Conservation (phyloP, 108 stramenopile species). For the Pseudonitzschia delicatissima region DNA sequence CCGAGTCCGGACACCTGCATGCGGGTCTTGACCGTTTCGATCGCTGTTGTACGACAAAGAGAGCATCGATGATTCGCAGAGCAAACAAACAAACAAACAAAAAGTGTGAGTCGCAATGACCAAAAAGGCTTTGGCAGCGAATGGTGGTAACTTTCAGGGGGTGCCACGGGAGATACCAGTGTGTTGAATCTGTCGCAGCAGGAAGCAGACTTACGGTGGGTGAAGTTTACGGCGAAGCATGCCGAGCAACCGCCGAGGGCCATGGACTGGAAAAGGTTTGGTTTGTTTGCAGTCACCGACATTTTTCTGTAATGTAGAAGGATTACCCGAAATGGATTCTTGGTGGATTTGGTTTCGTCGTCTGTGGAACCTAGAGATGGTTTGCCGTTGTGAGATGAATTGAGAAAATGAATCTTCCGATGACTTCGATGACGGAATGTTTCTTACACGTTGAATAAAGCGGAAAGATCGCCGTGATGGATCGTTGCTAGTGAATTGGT, state of each 20-base stretch:
- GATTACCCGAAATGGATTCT: too few relatives aligned
- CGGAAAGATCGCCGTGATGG: too few relatives aligned
- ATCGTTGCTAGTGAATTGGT: too few relatives aligned
- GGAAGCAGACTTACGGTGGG: constrained; percentile 37
- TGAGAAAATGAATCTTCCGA: too few relatives aligned
- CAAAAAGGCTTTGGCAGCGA: too few relatives aligned
- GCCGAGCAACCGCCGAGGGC: constrained; percentile 74
- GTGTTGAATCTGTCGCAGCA: background rate
- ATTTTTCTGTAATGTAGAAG: constrained; percentile 3
- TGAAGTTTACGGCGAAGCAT: constrained; percentile 81
- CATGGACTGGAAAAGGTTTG: constrained; percentile 68
- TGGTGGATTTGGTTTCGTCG: too few relatives aligned
- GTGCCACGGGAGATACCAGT: background rate
- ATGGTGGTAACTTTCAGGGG: too few relatives aligned
- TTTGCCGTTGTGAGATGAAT: too few relatives aligned
- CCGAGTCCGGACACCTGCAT: constrained; percentile 84
- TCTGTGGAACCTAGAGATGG: too few relatives aligned
- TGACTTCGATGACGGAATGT: too few relatives aligned
- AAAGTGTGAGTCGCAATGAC: too few relatives aligned
- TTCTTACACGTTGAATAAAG: too few relatives aligned
- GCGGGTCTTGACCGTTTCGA: constrained; percentile 88
- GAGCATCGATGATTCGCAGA: background rate
- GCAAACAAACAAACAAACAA: background rate
- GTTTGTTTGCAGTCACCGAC: constrained; percentile 42
- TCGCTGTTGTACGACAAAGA: background rate